Conservation (phyloP, 202 grass and related monocot genomes). For the Brachypodium distachyon region DNA sequence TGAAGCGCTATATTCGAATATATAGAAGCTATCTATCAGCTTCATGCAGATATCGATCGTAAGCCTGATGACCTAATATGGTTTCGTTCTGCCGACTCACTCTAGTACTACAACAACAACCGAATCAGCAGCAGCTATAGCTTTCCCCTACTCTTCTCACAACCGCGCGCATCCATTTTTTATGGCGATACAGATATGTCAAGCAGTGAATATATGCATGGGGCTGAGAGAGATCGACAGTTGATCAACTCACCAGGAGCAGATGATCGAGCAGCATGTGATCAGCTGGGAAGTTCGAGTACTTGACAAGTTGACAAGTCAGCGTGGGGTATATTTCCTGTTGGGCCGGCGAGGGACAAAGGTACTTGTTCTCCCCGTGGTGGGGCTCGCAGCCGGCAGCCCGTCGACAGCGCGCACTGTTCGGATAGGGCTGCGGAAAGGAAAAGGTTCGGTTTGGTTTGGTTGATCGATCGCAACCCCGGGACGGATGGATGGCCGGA, state of each 20-base stretch:
- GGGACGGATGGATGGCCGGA: not conserved
- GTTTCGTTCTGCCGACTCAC: not conserved
- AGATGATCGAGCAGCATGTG: not conserved
- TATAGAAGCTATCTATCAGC: not conserved
- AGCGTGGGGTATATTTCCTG: not conserved
- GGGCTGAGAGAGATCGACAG: not conserved
- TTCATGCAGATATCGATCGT: not conserved
- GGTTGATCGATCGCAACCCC: not conserved
- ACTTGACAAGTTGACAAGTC: conserved; percentile 9
- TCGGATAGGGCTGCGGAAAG: not conserved
- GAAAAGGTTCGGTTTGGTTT: not conserved
- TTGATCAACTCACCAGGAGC: not conserved
- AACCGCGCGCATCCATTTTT: too few species aligned
- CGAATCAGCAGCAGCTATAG: conserved; percentile 6
- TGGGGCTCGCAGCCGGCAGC: conserved; percentile 3
- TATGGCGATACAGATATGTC: too few species aligned
- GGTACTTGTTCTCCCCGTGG: not conserved
- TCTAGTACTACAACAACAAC: not conserved
- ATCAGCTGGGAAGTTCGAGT: not conserved
- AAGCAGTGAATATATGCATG: not conserved
- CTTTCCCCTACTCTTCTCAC: not conserved
- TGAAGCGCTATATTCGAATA: too few species aligned
- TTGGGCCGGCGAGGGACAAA: not conserved
- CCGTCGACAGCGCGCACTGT: conserved; percentile 18
- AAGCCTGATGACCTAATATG: not conserved